Conservation (phyloP, 1,139 yeast genomes). For the Debaryomyces subglobosus region DNA sequence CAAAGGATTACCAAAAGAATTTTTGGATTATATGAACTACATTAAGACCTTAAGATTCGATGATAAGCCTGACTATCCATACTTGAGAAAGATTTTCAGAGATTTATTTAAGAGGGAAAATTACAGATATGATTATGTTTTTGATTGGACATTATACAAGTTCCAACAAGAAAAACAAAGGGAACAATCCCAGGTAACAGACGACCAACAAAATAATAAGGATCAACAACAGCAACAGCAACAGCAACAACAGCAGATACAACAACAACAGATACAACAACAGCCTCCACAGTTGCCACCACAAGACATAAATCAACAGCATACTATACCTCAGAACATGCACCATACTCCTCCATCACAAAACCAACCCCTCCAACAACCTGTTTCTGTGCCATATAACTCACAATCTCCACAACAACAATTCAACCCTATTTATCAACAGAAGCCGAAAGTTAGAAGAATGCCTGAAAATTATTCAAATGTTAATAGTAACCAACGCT, state of each 20-base stretch:
- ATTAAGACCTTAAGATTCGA: conserved; percentile 91
- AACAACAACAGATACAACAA: conserved; percentile 14
- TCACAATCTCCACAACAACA: conserved; percentile 11
- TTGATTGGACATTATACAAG: conserved; percentile 95
- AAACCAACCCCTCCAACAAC: conserved; percentile 20
- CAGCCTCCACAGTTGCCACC: neutral
- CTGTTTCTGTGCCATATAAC: conserved; percentile 14
- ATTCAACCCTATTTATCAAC: conserved; percentile 8
- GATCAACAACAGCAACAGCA: conserved; percentile 15
- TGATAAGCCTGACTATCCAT: conserved; percentile 94
- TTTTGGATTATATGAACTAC: conserved; percentile 84
- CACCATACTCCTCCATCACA: conserved; percentile 20
- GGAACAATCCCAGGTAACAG: conserved; percentile 42
- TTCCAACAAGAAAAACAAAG: conserved; percentile 69
- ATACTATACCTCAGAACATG: conserved; percentile 18
- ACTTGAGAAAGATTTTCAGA: conserved; percentile 85
- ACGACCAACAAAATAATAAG: conserved; percentile 29
- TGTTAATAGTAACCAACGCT: conserved; percentile 13
- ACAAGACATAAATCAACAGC: conserved; percentile 15
- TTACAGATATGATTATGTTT: conserved; percentile 90
- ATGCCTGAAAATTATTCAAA: conserved; percentile 11
- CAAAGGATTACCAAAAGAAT: conserved; percentile 89
- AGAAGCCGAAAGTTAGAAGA: conserved; percentile 14
- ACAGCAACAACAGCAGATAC: conserved; percentile 14
- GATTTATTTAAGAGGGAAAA: conserved; percentile 88